A percentile compares a stretch with the other conserved stretches of the same genome.
Conservation (phyloP, 192 early-diverging fungal genomes). For the Linnemannia hyalina region DNA sequence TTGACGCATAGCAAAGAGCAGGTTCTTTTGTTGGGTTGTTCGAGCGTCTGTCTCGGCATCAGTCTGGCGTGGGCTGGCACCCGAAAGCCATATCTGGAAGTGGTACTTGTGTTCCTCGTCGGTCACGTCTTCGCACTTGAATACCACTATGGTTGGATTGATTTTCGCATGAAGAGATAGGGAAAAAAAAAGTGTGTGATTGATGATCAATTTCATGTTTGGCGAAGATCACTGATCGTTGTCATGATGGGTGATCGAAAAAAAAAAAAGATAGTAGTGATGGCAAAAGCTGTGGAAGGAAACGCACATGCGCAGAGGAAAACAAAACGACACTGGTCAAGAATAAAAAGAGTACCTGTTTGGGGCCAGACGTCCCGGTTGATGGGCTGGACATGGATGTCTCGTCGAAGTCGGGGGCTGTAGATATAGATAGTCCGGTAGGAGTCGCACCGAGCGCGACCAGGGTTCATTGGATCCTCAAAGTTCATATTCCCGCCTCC, state of each 20-base stretch:
- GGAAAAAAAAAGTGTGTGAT: background rate
- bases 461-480: slow-evolving; percentile 10
- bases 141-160: slow-evolving; percentile 11
- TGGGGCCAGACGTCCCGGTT: slow-evolving; percentile 24
- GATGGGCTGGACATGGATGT: slow-evolving; percentile 29
- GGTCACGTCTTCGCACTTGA: slow-evolving; percentile 12
- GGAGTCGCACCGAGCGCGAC: slow-evolving; percentile 7
- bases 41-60: slow-evolving; percentile 13
- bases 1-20: slow-evolving; percentile 18
- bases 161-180: background rate
- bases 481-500: background rate
- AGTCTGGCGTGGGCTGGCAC: slow-evolving; percentile 23
- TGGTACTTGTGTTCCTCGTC: slow-evolving; percentile 27
- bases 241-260: too few species aligned
- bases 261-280: background rate
- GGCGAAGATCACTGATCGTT: too few species aligned
- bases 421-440: slow-evolving; percentile 47
- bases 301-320: background rate
- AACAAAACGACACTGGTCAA: background rate
- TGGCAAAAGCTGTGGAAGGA: background rate
- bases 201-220: background rate
- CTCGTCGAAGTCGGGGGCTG: slow-evolving; percentile 28
- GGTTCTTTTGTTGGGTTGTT: slow-evolving; percentile 5
- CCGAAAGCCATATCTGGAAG: slow-evolving; percentile 43
- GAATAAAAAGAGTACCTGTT: slow-evolving; percentile 11